Conservation (phyloP, 768 basidiomycete species). For the Tricholoma sp. region DNA sequence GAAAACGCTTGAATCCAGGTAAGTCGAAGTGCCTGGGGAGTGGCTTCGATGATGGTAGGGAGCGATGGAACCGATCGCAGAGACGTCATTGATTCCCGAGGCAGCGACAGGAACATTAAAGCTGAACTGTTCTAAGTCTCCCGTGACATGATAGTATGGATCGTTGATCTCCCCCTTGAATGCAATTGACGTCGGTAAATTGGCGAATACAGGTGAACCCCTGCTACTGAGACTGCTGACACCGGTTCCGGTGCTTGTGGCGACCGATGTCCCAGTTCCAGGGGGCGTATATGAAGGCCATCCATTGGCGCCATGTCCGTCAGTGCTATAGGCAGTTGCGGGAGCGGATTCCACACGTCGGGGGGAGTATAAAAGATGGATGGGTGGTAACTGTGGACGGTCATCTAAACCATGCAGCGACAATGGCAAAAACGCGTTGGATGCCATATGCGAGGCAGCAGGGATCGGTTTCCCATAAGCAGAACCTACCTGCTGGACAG, state of each 20-base stretch:
- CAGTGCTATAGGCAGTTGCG: conserved; percentile 43
- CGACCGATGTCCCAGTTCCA: conserved; percentile 47
- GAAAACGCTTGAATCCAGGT: conserved; percentile 19
- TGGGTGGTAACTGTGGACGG: conserved; percentile 44
- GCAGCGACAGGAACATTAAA: conserved; percentile 36
- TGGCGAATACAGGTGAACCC: conserved; percentile 39
- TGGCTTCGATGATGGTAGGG: conserved; percentile 26
- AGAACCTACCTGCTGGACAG: conserved; percentile 6
- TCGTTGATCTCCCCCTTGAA: conserved; percentile 35
- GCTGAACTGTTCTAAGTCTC: conserved; percentile 48
- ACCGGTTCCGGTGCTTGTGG: conserved; percentile 39
- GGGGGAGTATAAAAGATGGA: conserved; percentile 32
- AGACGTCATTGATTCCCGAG: conserved; percentile 24
- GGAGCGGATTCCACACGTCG: conserved; percentile 48
- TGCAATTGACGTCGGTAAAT: conserved; percentile 23
- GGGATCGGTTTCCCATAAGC: conserved; percentile 13
- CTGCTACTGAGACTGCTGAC: conserved; percentile 32
- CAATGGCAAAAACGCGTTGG: conserved; percentile 17
- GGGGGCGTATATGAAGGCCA: conserved; percentile 66
- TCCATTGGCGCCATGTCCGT: conserved; percentile 41
- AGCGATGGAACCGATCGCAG: conserved; percentile 21
- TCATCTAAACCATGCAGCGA: conserved; percentile 22
- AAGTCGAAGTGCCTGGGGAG: conserved; percentile 16
- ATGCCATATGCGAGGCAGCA: conserved; percentile 12
- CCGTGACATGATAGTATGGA: conserved; percentile 34